Base-by-base conservation (phyloP, 257 asterid genomes). In the Agastache rugosa region DNA sequence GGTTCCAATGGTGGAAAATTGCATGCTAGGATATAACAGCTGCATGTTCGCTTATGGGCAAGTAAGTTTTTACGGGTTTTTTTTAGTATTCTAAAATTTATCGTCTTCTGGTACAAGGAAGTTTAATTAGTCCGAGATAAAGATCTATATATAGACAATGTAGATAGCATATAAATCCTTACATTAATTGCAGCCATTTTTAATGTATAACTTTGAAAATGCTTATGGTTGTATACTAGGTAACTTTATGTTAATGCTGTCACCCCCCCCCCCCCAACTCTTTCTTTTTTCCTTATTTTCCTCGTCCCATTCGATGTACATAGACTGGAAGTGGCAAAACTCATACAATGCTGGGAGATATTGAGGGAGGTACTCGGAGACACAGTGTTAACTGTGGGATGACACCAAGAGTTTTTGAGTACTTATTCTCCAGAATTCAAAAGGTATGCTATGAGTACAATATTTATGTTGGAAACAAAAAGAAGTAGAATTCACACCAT, bases 1-100 rank as follows among this genome's bases (percentile, higher is more conserved):
- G 42, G 86, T 95, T 63, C 97, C 97, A 12, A 86, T 95, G 98
- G 99, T 95, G 74, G 99, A 95, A 82, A 95, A 95, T 73, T 92
- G 98, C 81, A 83, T 95, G 89, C 93, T 85, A 71, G 99, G 99
- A 61, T 95, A 95, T 79, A 95, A 95, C 77, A 95, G 99, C 67
- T 95, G 99, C 83, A 93, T 95, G 97, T 95, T 95, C 82, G 99
- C 99, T 34, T 95, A 95, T 81, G 99, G 99, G 42, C 99, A 95
- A 84, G 99, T 95, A 74, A 83, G 91, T 83, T 42, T 42, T 47
- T 65, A 47, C 22, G 31, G 15, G 19, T 47, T 53, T 47, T 58
- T 50, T 68, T 34, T 10, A 34, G 44, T 41, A 54, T 56, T 34
- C 14, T 2, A 41, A 45, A 19, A 66, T 22, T 66, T 48, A 47